Evolutionary conservation across 2,329 filamentous ascomycete genomes (phyloP), one percentile per base, ranked within the genome.

Genomic region (Fusarium sacchari): DNA sequence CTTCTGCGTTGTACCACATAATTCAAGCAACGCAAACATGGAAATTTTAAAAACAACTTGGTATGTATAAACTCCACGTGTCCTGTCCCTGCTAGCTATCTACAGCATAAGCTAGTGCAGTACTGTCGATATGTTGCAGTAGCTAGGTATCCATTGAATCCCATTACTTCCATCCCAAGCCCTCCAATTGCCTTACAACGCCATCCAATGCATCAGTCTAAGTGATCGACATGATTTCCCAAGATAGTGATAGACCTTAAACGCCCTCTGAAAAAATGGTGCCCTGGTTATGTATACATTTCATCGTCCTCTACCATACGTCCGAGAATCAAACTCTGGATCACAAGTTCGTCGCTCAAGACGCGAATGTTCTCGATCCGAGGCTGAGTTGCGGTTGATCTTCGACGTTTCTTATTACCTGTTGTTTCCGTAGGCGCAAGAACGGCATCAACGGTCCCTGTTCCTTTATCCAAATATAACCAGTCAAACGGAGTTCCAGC

Each of bases 321-420:
- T 2, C 95, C 96, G 57, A 97, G 81, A 72, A 99, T 98, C 67
- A 98, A 84, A 81, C 95, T 98, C 85, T 99, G 96, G 62, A 97
- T 91, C 28, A 98, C 90, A 79, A 96, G 90, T 82, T 98, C 96
- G 80, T 97, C 92, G 63, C 91, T 92, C 59, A 97, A 88, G 49
- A 96, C 88, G 71, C 88, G 88, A 42, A 95, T 85, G 68, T 83
- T 88, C 76, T 87, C 85, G 18, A 86, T 84, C 47, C 83, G 78
- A 22, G 64, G 70, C 65, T 52, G 73, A 49, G 50, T 47, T 24
- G 67, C 24, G 17, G 61, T 79, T 64, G 67, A 82, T 73, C 70
- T 80, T 76, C 79, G 83, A 78, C 80, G 87, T 78, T 81, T 85
- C 81, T 83, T 89, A 76, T 80, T 69, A 5, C 56, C 73, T 10